Evolutionary conservation across 2,329 filamentous ascomycete genomes (phyloP).

Genomic region (Intubia oerlemansii): DNA sequence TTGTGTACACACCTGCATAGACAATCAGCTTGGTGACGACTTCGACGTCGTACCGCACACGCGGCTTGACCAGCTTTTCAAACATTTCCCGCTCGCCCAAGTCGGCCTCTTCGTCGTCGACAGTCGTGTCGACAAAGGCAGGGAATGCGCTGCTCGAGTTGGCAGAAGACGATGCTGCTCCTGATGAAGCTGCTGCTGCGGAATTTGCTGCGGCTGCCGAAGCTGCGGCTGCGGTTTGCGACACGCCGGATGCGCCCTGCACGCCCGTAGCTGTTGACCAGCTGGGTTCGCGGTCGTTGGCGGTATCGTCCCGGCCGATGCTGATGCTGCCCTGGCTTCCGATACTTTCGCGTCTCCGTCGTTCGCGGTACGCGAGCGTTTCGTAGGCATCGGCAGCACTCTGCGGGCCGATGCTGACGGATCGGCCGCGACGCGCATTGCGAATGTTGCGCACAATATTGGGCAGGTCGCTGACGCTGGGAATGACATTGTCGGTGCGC

Average conservation of each 20-base stretch:
- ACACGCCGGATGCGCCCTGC: slow-evolving; percentile 17
- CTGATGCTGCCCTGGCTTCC: slow-evolving; percentile 25
- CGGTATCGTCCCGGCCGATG: slow-evolving; percentile 7
- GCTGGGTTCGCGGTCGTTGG: slow-evolving; percentile 15
- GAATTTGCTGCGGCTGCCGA: too few relatives aligned
- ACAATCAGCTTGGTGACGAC: slow-evolving; percentile 93
- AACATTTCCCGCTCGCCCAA: slow-evolving; percentile 63
- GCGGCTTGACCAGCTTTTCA: slow-evolving; percentile 58
- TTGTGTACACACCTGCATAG: slow-evolving; percentile 77
- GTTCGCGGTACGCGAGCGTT: slow-evolving; percentile 73
- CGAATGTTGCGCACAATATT: slow-evolving; percentile 64
- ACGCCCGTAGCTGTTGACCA: slow-evolving; percentile 21
- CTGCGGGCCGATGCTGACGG: slow-evolving; percentile 81
- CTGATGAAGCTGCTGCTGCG: neutral
- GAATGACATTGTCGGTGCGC: slow-evolving; percentile 64
- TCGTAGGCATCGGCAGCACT: slow-evolving; percentile 94
- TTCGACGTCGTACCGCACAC: slow-evolving; percentile 94
- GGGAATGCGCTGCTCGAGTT: slow-evolving; percentile 1
- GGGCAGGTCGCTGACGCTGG: slow-evolving; percentile 71
- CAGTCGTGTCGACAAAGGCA: slow-evolving; percentile 6
- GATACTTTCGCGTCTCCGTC: slow-evolving; percentile 31
- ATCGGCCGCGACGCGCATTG: slow-evolving; percentile 42
- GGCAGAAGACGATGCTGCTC: neutral
- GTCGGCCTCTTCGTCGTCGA: slow-evolving; percentile 15
- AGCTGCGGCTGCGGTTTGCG: neutral